A percentile compares a stretch with the other conserved stretches of the same genome.
phyloP scores from a whole-genome alignment of 1,284 basidiomycete species.

The Ganoderma resinaceum region DNA sequence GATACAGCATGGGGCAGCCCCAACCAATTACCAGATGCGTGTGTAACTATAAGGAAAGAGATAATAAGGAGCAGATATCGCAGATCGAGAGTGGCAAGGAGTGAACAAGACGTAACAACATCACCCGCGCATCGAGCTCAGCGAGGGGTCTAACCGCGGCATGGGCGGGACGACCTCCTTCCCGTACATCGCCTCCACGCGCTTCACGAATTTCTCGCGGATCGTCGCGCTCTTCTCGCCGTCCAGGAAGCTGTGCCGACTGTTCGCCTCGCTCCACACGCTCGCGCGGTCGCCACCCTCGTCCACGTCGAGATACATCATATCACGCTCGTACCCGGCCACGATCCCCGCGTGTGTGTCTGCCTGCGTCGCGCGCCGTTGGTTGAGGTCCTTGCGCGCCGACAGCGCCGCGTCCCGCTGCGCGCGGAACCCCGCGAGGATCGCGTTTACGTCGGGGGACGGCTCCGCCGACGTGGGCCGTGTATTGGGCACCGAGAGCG shows the following conservation, averaged over 20 bases:
- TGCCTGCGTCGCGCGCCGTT: neutral
- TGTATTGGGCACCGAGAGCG: conserved; percentile 22
- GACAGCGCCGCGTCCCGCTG: conserved; percentile 18
- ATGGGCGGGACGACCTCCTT: conserved; percentile 50
- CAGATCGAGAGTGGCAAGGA: neutral
- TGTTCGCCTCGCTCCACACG: conserved; percentile 50
- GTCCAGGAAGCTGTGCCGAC: conserved; percentile 61
- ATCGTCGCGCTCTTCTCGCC: conserved; percentile 56
- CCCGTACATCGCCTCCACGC: conserved; percentile 60
- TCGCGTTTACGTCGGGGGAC: conserved; percentile 31
- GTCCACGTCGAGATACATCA: conserved; percentile 33
- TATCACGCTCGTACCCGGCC: conserved; percentile 27
- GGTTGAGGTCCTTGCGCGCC: neutral
- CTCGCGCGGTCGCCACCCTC: conserved; percentile 48
- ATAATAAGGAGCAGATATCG: neutral
- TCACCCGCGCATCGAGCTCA: conserved; percentile 13
- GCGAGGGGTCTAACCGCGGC: conserved; percentile 44
- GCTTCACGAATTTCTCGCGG: conserved; percentile 54
- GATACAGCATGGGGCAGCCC: conserved; percentile 15
- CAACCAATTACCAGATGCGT: conserved; percentile 3
- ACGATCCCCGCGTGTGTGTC: conserved; percentile 31
- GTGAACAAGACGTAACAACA: neutral
- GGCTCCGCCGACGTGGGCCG: conserved; percentile 24
- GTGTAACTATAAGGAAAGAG: neutral
- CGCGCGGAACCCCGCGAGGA: conserved; percentile 31